Base-by-base conservation (phyloP, 164 flowering plant genomes). In the Echeveria elegans region DNA sequence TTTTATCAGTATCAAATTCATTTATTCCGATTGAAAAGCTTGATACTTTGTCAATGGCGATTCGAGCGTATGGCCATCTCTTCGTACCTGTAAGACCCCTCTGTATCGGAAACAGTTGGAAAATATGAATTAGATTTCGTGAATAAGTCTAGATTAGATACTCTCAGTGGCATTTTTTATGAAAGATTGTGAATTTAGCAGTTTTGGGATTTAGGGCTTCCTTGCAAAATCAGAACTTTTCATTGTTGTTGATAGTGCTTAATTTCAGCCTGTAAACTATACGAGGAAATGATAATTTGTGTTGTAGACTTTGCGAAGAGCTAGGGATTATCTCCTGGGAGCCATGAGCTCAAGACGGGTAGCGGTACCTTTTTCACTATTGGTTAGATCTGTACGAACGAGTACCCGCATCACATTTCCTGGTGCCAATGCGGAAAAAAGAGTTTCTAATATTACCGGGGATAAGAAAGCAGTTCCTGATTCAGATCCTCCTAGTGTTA, bases 381-480 rank as follows among this genome's bases (percentile, higher is more conserved):
- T 74, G 63, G 52, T 68, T 11, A 85, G 68, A 73, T 81, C 61
- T 74, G 74, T 85, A 1, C 84, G 76, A 63, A 83, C 87, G 65
- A 69, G 76, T 37, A 79, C 77, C 63, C 81, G 72, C 28, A 64
- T 84, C 23, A 71, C 89, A 24, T 59, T 72, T 66, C 81, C 92
- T 71, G 85, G 83, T 16, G 50, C 68, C 43, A 18, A 80, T 48
- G 37, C 77, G 69, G 81, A 75, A n/a, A 79, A 77, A 43, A 37
- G 41, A 29, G 63, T 79, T 78, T 40, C 80, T 2, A 65, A 68
- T 23, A 73, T 68, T 68, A 74, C 79, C 50, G 85, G 79, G 75
- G 85, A 82, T 66, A 88, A 80, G 80, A 84, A 81, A 73, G 15
- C 83, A 65, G 76, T 87, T 73, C 98, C 98, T 69, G 77, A 83